phyloP scores from a whole-genome alignment of 305 asterid species.

The Fraxinus greggii region DNA sequence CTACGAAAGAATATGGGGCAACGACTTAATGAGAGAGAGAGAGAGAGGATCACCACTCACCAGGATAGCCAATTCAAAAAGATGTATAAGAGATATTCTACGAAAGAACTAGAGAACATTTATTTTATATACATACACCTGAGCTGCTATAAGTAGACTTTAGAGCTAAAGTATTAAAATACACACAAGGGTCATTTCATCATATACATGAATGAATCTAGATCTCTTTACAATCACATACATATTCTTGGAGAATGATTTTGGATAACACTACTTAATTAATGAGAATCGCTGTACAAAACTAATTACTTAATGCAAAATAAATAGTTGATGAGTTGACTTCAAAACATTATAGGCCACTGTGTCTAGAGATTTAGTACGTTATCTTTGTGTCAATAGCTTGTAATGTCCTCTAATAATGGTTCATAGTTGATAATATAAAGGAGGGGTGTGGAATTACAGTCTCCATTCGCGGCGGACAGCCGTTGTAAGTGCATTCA shows the following conservation, averaged over 20 bases:
- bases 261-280: neutral
- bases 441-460: slow-evolving; percentile 4
- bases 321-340: slow-evolving; percentile 4
- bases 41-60: neutral
- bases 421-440: neutral
- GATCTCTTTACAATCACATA: slow-evolving; percentile 17
- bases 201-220: slow-evolving; percentile 20
- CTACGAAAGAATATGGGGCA: neutral
- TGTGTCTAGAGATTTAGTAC: neutral
- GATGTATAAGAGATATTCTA: neutral
- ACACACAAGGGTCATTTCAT: neutral
- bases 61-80: neutral
- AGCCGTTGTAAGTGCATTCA: slow-evolving; percentile 8
- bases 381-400: neutral
- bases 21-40: neutral
- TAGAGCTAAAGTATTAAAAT: slow-evolving; percentile 1
- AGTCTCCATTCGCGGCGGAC: slow-evolving; percentile 1
- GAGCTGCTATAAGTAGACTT: neutral
- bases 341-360: neutral
- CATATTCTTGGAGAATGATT: slow-evolving; percentile 6
- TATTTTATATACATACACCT: slow-evolving; percentile 19
- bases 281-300: neutral
- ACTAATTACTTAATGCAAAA: neutral
- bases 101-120: neutral
- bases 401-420: neutral